phyloP scores from a whole-genome alignment of 176 grass and related monocot species.

The Carex kokanica region DNA sequence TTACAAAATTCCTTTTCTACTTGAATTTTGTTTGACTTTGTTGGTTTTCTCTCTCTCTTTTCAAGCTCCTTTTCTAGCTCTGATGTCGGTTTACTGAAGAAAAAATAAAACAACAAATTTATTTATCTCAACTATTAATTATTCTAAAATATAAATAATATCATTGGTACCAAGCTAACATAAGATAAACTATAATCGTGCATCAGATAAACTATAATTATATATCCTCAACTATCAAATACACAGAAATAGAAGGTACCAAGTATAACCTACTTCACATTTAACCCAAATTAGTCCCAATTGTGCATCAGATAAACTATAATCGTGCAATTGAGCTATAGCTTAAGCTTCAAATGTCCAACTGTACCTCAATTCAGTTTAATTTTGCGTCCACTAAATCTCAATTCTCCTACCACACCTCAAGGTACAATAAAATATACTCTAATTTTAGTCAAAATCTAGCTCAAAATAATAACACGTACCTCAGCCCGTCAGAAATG shows the following conservation, averaged over 20 bases:
- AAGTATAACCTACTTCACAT: not conserved
- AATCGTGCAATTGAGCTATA: not conserved
- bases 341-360: not conserved
- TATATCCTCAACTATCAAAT: too few species aligned
- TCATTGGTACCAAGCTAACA: not conserved
- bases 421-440: not conserved
- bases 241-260: not conserved
- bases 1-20: not conserved
- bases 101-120: not conserved
- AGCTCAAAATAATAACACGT: not conserved
- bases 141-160: not conserved
- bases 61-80: not conserved
- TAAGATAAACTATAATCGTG: not conserved
- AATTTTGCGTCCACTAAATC: not conserved
- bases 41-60: not conserved
- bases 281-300: not conserved
- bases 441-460: not conserved
- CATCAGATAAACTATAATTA: not conserved
- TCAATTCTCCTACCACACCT: not conserved
- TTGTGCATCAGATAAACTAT: not conserved
- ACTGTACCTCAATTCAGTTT: not conserved
- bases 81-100: not conserved
- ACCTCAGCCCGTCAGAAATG: conserved; percentile 9
- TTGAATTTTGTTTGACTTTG: not conserved
- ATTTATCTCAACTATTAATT: not conserved